These are phyloP conservation scores for Annona squamosa DNA, from an alignment of 164 flowering plant species.

Conservation along the genomic window DNA sequence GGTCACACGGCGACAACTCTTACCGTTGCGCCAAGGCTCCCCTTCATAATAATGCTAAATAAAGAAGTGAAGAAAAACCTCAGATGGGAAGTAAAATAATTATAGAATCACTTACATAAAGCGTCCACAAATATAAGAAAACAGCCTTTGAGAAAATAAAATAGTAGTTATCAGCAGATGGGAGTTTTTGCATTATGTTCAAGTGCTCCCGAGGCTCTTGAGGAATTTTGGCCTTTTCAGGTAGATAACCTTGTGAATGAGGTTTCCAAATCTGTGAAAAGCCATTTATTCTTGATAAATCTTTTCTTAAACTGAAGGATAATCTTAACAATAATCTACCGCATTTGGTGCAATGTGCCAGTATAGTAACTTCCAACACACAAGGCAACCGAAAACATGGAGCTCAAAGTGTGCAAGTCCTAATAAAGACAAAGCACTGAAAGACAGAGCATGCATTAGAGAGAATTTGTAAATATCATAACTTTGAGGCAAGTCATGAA, in stretches of 20 bases:
- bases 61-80: background rate
- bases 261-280: too few species aligned
- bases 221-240: too few species aligned
- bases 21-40: too few species aligned
- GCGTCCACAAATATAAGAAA: background rate
- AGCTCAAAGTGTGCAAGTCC: background rate
- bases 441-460: background rate
- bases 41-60: too few species aligned
- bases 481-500: background rate
- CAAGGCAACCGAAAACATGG: background rate
- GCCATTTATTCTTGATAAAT: too few species aligned
- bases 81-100: background rate
- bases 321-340: too few species aligned
- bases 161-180: background rate
- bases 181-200: background rate
- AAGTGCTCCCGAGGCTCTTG: too few species aligned
- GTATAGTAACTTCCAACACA: background rate
- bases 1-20: too few species aligned
- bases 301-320: too few species aligned
- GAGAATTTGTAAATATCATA: background rate
- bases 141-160: background rate
- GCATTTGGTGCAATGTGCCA: too few species aligned
- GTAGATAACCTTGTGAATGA: too few species aligned
- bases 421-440: background rate
- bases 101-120: background rate